Evolutionary conservation across 2,329 filamentous ascomycete species (phyloP).

Genomic region (Pseudogymnoascus sp.): DNA sequence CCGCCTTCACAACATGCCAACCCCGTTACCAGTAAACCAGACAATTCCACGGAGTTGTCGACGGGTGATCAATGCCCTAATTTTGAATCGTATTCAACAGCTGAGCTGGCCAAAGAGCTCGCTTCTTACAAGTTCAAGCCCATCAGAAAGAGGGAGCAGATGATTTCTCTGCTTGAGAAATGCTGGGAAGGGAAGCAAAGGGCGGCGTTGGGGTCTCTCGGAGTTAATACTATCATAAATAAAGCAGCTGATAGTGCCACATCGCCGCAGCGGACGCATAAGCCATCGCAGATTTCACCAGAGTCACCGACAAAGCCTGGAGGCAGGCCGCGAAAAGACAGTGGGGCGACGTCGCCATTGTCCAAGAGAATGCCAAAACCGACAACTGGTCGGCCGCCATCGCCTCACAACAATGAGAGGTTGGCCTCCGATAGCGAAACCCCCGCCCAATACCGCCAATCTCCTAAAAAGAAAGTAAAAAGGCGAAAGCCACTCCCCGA

Average conservation of each 20-base stretch:
- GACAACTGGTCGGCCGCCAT: constrained; percentile 12
- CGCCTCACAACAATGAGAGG: constrained; percentile 14
- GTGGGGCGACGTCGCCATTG: background rate
- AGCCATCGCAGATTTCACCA: constrained; percentile 28
- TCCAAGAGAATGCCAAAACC: background rate
- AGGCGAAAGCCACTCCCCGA: constrained; percentile 23
- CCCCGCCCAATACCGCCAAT: constrained; percentile 20
- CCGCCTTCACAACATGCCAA: background rate
- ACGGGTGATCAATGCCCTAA: constrained; percentile 38
- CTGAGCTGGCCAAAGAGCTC: constrained; percentile 55
- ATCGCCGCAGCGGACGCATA: constrained; percentile 5
- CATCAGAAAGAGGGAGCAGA: constrained; percentile 58
- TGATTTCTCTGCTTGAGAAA: constrained; percentile 62
- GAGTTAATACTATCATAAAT: constrained; percentile 17
- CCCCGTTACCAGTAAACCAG: background rate
- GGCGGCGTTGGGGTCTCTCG: constrained; percentile 21
- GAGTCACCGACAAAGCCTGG: constrained; percentile 31
- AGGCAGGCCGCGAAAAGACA: constrained; percentile 38
- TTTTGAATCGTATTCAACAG: constrained; percentile 55
- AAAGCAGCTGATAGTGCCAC: constrained; percentile 8
- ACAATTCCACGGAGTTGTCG: background rate
- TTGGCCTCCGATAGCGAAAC: constrained; percentile 19
- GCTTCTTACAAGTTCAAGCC: constrained; percentile 65
- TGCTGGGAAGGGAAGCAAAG: constrained; percentile 60
- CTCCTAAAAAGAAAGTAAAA: constrained; percentile 25